Percentiles rank a stretch among this genome's conserved stretches.
Evolutionary conservation across 2,329 filamentous ascomycete genomes (phyloP).

Genomic region (Pseudonectria foliicola): DNA sequence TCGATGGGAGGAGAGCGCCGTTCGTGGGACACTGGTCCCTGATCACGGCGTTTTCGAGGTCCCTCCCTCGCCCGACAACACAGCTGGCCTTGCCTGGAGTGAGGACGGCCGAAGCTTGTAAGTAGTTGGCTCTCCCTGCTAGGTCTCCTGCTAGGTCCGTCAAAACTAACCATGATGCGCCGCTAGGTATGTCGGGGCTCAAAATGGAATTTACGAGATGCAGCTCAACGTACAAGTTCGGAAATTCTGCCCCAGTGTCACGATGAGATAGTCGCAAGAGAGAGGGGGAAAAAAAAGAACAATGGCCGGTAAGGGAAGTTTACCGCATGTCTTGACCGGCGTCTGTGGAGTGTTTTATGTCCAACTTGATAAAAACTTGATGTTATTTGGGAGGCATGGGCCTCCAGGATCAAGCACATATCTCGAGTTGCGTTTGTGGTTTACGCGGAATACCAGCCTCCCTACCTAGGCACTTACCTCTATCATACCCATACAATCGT

Average conservation of each 20-base stretch:
- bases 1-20: conserved; percentile 32
- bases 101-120: conserved; percentile 53
- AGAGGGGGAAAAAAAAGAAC: background rate
- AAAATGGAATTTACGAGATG: conserved; percentile 72
- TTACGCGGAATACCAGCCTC: too few relatives aligned
- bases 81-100: conserved; percentile 56
- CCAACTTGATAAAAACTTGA: too few relatives aligned
- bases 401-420: too few relatives aligned
- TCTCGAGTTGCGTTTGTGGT: too few relatives aligned
- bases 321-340: conserved; percentile 1
- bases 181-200: conserved; percentile 53
- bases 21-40: conserved; percentile 23
- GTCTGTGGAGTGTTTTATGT: conserved; percentile 7
- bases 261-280: conserved; percentile 45
- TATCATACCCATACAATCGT: too few relatives aligned
- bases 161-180: too few relatives aligned
- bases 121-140: conserved; percentile 22
- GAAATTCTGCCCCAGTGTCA: conserved; percentile 50
- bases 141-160: too few relatives aligned
- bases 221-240: conserved; percentile 56
- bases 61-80: conserved; percentile 46
- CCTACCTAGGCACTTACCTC: too few relatives aligned
- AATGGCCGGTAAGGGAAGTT: background rate
- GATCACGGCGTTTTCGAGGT: conserved; percentile 37
- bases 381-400: too few relatives aligned